Evolutionary conservation across 2,329 filamentous ascomycete species (phyloP).

Genomic region (Parascedosporium putredinis): DNA sequence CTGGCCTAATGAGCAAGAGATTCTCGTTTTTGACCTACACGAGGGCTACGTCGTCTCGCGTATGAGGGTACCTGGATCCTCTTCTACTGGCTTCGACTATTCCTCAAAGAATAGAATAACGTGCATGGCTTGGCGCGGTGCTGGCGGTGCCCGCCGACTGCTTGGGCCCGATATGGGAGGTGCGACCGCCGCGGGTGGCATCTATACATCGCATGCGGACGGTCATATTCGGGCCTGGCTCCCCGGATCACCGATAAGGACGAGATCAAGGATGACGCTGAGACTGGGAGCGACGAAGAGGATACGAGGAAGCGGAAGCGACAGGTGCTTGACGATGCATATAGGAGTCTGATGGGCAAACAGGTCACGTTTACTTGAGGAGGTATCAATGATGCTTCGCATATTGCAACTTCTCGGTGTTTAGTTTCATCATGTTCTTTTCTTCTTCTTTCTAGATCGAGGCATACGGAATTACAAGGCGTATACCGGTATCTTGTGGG

Average conservation of each 20-base stretch:
- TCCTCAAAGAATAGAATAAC: conserved; percentile 55
- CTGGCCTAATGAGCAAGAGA: conserved; percentile 73
- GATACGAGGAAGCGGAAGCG: conserved; percentile 52
- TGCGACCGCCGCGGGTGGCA: conserved; percentile 36
- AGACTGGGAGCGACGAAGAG: conserved; percentile 30
- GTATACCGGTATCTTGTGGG: no score
- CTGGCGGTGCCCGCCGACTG: conserved; percentile 47
- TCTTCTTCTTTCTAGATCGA: no score
- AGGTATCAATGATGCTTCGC: background rate
- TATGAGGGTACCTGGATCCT: conserved; percentile 53
- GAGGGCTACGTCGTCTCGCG: conserved; percentile 64
- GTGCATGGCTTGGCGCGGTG: conserved; percentile 60
- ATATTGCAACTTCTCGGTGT: background rate
- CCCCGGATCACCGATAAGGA: conserved; percentile 40
- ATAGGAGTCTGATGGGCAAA: conserved; percentile 62
- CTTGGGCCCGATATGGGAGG: conserved; percentile 52
- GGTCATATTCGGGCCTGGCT: conserved; percentile 76
- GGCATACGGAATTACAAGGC: no score
- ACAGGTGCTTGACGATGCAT: conserved; percentile 70
- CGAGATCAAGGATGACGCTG: conserved; percentile 37
- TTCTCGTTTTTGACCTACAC: conserved; percentile 70
- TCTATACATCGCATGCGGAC: conserved; percentile 78
- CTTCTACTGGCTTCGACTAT: conserved; percentile 26
- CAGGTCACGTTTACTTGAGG: conserved; percentile 51
- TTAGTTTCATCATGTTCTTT: background rate